phyloP scores from a whole-genome alignment of 2,329 filamentous ascomycete genomes.

The Apiospora koreana region DNA sequence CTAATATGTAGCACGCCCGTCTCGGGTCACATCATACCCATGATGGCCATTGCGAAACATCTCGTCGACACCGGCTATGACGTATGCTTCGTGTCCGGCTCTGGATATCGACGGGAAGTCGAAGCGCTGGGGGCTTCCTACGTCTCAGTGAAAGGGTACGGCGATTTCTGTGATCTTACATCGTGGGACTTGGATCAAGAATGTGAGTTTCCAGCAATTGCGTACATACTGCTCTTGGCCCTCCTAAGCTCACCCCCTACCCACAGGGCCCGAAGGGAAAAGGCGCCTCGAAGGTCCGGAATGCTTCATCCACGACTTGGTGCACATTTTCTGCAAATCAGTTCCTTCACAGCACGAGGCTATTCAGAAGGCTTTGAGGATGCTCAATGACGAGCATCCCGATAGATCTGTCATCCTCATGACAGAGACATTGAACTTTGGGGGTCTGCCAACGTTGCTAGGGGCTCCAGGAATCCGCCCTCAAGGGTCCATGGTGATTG shows the following conservation, averaged over 20 bases:
- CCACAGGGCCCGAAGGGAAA: slow-evolving; percentile 9
- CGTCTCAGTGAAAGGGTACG: slow-evolving; percentile 13
- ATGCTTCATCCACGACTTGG: slow-evolving; percentile 16
- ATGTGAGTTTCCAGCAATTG: background rate
- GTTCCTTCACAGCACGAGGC: slow-evolving; percentile 16
- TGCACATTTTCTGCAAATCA: slow-evolving; percentile 17
- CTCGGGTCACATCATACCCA: slow-evolving; percentile 11
- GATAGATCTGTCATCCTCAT: slow-evolving; percentile 12
- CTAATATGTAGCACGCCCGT: slow-evolving; percentile 10
- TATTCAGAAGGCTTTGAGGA: slow-evolving; percentile 12
- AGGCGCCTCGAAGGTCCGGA: slow-evolving; percentile 12
- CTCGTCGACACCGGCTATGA: background rate
- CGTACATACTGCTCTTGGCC: too few relatives aligned
- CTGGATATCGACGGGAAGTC: background rate
- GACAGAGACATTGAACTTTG: slow-evolving; percentile 14
- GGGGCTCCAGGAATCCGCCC: slow-evolving; percentile 13
- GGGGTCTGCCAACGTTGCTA: background rate
- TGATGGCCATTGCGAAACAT: slow-evolving; percentile 13
- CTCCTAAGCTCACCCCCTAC: background rate
- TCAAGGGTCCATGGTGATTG: slow-evolving; percentile 3
- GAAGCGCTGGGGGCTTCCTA: slow-evolving; percentile 8
- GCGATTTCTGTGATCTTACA: slow-evolving; percentile 15
- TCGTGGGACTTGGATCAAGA: slow-evolving; percentile 14
- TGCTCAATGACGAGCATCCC: slow-evolving; percentile 10
- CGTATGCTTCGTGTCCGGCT: background rate